Percentiles rank a stretch among this genome's conserved stretches.
Conservation (phyloP, 2,329 filamentous ascomycete genomes). For the Diaporthe amygdali region DNA sequence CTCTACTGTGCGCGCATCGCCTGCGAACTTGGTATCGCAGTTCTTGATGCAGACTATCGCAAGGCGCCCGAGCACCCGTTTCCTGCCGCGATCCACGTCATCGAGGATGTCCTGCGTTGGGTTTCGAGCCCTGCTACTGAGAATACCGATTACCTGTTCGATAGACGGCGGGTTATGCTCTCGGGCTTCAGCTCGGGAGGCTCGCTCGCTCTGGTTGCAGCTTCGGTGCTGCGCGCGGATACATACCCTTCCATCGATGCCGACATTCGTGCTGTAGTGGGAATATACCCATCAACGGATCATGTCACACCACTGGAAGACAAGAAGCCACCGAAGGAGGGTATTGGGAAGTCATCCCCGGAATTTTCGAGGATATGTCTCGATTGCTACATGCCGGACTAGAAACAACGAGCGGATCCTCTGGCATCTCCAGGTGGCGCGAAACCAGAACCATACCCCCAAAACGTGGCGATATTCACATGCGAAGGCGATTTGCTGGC, state of each 20-base stretch:
- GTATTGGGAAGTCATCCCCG: not conserved
- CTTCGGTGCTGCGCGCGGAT: conserved; percentile 25
- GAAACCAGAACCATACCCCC: not conserved
- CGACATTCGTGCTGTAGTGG: not conserved
- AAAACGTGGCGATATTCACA: not conserved
- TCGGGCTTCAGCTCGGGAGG: conserved; percentile 35
- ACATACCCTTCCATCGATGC: not conserved
- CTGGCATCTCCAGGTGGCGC: conserved; percentile 6
- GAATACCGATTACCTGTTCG: conserved; percentile 29
- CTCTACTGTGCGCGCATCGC: conserved; percentile 41
- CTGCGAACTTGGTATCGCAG: conserved; percentile 30
- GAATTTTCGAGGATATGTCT: not conserved
- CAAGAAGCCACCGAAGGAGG: conserved; percentile 6
- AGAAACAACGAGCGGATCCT: not conserved
- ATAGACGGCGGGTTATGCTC: conserved; percentile 32
- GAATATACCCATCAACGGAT: not conserved
- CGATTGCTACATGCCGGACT: conserved; percentile 5
- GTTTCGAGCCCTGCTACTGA: conserved; percentile 34
- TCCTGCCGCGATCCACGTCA: conserved; percentile 49
- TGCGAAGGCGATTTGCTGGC: conserved; percentile 13
- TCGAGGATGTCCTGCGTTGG: conserved; percentile 34
- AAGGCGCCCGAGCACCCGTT: conserved; percentile 45
- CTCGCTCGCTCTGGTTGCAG: conserved; percentile 30
- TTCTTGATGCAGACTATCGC: conserved; percentile 43
- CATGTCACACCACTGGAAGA: not conserved